phyloP scores from a whole-genome alignment of 1,284 basidiomycete species.

The Cryptococcus jaspeensis region DNA sequence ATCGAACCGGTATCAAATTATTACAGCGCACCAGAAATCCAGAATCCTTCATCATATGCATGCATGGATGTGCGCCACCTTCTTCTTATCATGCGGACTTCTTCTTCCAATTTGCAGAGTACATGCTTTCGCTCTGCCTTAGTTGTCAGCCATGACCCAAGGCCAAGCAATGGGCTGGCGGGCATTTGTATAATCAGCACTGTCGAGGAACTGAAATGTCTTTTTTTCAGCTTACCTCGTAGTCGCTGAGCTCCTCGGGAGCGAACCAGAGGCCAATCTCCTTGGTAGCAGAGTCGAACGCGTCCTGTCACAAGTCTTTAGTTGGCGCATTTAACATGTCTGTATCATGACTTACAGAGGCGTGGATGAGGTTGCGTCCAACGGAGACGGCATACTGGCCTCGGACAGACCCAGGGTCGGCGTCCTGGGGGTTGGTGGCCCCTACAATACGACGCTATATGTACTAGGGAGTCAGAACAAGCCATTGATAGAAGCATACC shows the following conservation, averaged over 20 bases:
- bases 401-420: conserved; percentile 43
- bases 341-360: conserved; percentile 31
- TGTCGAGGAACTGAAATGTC: background rate
- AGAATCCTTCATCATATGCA: too few relatives aligned
- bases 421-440: conserved; percentile 47
- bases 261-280: conserved; percentile 56
- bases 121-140: too few relatives aligned
- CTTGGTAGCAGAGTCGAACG: conserved; percentile 54
- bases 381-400: conserved; percentile 49
- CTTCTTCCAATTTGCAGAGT: too few relatives aligned
- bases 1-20: too few relatives aligned
- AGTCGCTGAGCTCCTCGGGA: conserved; percentile 50
- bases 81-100: too few relatives aligned
- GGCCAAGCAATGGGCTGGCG: conserved; percentile 45
- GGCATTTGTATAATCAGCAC: background rate
- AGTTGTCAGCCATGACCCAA: conserved; percentile 48
- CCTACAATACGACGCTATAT: conserved; percentile 46
- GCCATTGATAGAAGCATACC: background rate
- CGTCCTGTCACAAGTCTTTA: conserved; percentile 34
- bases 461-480: background rate
- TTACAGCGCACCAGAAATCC: too few relatives aligned
- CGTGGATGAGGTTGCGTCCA: conserved; percentile 54
- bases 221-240: conserved; percentile 32
- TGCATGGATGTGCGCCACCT: too few relatives aligned
- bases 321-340: background rate